Base-by-base conservation (phyloP, 768 basidiomycete genomes). In the Clavaria fumosa region DNA sequence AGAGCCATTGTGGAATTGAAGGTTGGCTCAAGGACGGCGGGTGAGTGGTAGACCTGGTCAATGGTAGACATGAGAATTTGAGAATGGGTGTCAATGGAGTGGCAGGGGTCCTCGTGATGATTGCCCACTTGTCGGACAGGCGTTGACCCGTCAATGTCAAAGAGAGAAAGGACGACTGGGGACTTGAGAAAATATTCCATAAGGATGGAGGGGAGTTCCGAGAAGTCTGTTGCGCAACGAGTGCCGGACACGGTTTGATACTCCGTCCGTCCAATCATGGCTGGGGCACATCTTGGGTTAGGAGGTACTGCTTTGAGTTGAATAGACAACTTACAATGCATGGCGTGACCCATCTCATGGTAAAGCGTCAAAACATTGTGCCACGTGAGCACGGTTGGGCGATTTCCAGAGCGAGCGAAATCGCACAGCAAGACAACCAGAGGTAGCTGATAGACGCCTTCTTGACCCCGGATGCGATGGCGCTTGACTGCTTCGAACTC, bases 271-370 rank as follows among this genome's bases (percentile, higher is more conserved):
- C 93, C 93, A 44, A 97, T 79, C 95, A 99, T 99, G 1, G 95
- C 93, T 97, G 47, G 9, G 19, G 21, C 31, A 4, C 39, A 23
- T 31, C 14, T 12, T 22, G 30, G n/a, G 23, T 37, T 21, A 12
- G 31, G 44, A 23, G 38, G 33, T 33, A 14, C 3, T 19, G 19
- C 12, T 21, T 23, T 17, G 19, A 23, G 38, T 36, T 35, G 33
- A 15, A 36, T 30, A 32, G 19, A 20, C 28, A 9, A 66, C 89
- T 67, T 50, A 96, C 95, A 99, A 54, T 99, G 95, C 73, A 99
- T 89, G 7, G 95, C 95, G 59, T 99, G 95, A 1, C 95, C 95
- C 89, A 97, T 95, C 60, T 99, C 95, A 49, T 99, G 95, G 60
- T 90, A 95, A 17, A 97, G 61, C 2, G 93, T 97, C 53, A 82